Evolutionary conservation across 2,329 filamentous ascomycete genomes (phyloP).

Genomic region (Colletotrichum chlorophyti): DNA sequence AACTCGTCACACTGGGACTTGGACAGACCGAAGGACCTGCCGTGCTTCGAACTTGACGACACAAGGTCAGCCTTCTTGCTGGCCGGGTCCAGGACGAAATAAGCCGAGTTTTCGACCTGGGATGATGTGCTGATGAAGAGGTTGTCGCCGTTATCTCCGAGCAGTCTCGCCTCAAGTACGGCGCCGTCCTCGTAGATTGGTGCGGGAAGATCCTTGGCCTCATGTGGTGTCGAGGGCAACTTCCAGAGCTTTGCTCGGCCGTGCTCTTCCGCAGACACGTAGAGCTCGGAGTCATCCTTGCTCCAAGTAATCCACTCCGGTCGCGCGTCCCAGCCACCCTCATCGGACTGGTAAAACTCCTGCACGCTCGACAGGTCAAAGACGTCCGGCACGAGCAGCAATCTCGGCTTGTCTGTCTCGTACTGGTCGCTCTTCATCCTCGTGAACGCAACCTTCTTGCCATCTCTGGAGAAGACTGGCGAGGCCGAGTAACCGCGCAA

Average conservation of each 20-base stretch:
- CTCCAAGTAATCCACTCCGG: constrained; percentile 66
- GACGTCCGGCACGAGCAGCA: constrained; percentile 70
- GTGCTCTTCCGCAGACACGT: constrained; percentile 75
- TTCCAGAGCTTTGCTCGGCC: constrained; percentile 69
- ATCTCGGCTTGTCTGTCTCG: constrained; percentile 78
- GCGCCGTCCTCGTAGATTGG: constrained; percentile 60
- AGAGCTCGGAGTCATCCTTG: constrained; percentile 66
- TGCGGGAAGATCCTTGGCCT: constrained; percentile 55
- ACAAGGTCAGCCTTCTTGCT: constrained; percentile 48
- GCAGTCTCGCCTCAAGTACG: constrained; percentile 58
- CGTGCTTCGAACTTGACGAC: constrained; percentile 71
- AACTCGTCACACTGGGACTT: constrained; percentile 70
- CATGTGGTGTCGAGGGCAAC: constrained; percentile 60
- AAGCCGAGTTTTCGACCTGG: constrained; percentile 75
- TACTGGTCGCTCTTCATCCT: constrained; percentile 81
- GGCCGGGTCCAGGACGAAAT: constrained; percentile 62
- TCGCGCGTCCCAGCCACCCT: constrained; percentile 67
- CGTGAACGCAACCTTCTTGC: constrained; percentile 75
- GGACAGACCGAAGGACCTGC: constrained; percentile 71
- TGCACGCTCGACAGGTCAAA: constrained; percentile 62
- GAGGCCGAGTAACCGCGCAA: constrained; percentile 69
- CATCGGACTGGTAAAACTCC: constrained; percentile 67
- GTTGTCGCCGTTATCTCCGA: constrained; percentile 51
- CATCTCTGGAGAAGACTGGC: constrained; percentile 78
- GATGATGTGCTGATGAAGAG: constrained; percentile 74